These are phyloP conservation scores for Crassisporium funariophilum DNA, from an alignment of 768 basidiomycete genomes.

Conservation along the genomic window DNA sequence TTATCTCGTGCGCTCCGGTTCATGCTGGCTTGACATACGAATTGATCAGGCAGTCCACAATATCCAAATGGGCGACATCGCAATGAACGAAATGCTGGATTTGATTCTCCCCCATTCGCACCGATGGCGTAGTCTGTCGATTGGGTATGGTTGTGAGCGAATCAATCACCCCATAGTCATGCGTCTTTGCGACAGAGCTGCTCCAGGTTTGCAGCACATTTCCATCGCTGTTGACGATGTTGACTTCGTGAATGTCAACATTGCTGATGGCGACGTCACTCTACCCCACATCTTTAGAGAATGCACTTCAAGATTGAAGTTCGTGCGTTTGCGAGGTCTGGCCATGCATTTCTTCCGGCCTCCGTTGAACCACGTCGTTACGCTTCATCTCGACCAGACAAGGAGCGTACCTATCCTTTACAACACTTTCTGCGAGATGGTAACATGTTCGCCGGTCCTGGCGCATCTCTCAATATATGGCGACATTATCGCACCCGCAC, in stretches of 20 bases:
- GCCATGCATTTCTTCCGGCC: slow-evolving; percentile 44
- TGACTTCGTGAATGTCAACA: slow-evolving; percentile 17
- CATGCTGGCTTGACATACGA: slow-evolving; percentile 33
- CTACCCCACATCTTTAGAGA: slow-evolving; percentile 30
- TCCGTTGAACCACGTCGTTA: slow-evolving; percentile 34
- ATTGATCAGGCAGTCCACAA: slow-evolving; percentile 24
- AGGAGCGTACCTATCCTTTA: slow-evolving; percentile 36
- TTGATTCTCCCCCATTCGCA: slow-evolving; percentile 31
- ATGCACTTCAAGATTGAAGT: slow-evolving; percentile 33
- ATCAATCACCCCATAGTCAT: slow-evolving; percentile 28
- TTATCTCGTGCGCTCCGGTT: slow-evolving; percentile 37
- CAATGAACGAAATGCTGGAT: slow-evolving; percentile 27
- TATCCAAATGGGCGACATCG: slow-evolving; percentile 6
- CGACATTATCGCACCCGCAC: slow-evolving; percentile 33
- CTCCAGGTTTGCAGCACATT: slow-evolving; percentile 40
- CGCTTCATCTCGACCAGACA: slow-evolving; percentile 49
- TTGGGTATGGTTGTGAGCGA: slow-evolving; percentile 30
- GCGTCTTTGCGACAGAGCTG: slow-evolving; percentile 28
- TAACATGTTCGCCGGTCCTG: slow-evolving; percentile 36
- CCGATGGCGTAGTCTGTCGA: slow-evolving; percentile 39
- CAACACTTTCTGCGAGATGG: slow-evolving; percentile 33
- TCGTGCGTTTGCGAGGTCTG: slow-evolving; percentile 46
- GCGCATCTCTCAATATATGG: slow-evolving; percentile 47
- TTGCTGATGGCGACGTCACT: slow-evolving; percentile 17
- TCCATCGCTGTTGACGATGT: slow-evolving; percentile 37